These are phyloP conservation scores for Tuber magnatum DNA, from an alignment of 495 filamentous ascomycete species.

Conservation along the genomic window DNA sequence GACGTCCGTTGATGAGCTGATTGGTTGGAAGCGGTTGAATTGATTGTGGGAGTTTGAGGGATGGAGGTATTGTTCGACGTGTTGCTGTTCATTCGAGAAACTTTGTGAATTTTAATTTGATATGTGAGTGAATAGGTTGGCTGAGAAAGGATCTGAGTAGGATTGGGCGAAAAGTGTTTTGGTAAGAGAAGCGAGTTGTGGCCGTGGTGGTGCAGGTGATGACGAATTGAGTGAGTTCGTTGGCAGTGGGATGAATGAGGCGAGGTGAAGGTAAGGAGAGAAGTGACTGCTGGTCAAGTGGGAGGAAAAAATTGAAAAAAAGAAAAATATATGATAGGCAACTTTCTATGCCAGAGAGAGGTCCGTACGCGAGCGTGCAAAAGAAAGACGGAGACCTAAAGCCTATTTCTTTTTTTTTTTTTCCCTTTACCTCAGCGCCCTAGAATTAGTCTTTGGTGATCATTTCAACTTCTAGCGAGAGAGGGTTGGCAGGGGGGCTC, in stretches of 20 bases:
- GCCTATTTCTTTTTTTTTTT: background rate
- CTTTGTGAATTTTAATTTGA: conserved; percentile 34
- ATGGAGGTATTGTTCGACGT: conserved; percentile 36
- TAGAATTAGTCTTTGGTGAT: background rate
- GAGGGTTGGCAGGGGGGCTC: background rate
- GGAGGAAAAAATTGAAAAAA: conserved; percentile 22
- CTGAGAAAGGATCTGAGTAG: background rate
- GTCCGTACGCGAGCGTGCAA: background rate
- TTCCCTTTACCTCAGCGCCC: background rate
- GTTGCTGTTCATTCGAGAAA: conserved; percentile 42
- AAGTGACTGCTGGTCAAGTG: conserved; percentile 13
- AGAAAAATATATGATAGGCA: background rate
- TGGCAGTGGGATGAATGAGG: background rate
- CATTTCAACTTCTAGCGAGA: background rate
- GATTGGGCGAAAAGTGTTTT: background rate
- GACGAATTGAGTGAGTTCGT: background rate
- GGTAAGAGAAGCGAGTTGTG: background rate
- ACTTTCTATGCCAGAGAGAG: background rate
- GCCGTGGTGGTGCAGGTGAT: background rate
- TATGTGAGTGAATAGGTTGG: conserved; percentile 16
- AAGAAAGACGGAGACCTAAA: background rate
- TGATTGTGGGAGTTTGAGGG: conserved; percentile 36
- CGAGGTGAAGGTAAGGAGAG: background rate
- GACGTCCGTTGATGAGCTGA: conserved; percentile 39
- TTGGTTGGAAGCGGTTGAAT: conserved; percentile 34